A percentile compares a stretch with the other conserved stretches of the same genome.
Conservation (phyloP, 2,329 filamentous ascomycete species). For the Helotiales sp. region DNA sequence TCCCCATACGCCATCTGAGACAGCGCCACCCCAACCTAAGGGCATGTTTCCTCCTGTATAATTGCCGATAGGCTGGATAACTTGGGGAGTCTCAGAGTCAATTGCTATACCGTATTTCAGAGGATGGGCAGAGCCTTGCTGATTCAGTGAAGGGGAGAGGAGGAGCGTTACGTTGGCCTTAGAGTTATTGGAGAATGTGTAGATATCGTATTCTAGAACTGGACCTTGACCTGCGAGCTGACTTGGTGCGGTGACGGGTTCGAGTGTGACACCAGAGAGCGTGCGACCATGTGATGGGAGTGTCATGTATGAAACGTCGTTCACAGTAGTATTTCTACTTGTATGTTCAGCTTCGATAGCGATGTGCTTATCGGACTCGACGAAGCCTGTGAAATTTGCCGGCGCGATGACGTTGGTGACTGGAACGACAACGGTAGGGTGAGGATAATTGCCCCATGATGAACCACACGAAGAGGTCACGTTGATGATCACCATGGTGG, state of each 20-base stretch:
- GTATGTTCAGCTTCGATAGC: slow-evolving; percentile 55
- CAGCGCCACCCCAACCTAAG: slow-evolving; percentile 25
- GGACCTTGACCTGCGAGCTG: slow-evolving; percentile 50
- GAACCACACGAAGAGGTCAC: slow-evolving; percentile 47
- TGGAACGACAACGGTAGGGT: slow-evolving; percentile 53
- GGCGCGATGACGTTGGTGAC: slow-evolving; percentile 51
- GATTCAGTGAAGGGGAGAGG: slow-evolving; percentile 54
- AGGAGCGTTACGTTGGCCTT: slow-evolving; percentile 44
- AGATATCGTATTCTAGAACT: slow-evolving; percentile 60
- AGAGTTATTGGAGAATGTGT: slow-evolving; percentile 53
- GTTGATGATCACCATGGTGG: slow-evolving; percentile 51
- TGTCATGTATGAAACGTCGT: slow-evolving; percentile 45
- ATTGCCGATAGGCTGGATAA: slow-evolving; percentile 36
- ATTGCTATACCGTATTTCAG: slow-evolving; percentile 52
- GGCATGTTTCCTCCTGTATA: slow-evolving; percentile 27
- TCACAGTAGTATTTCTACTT: slow-evolving; percentile 42
- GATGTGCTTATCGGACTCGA: slow-evolving; percentile 60
- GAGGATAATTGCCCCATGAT: slow-evolving; percentile 43
- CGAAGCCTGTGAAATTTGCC: slow-evolving; percentile 56
- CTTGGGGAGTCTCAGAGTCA: slow-evolving; percentile 38
- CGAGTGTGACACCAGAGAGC: slow-evolving; percentile 56
- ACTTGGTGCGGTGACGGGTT: slow-evolving; percentile 51
- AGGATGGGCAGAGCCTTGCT: slow-evolving; percentile 44
- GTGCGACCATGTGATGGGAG: slow-evolving; percentile 59
- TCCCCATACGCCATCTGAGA: slow-evolving; percentile 31